Evolutionary conservation across 352 stramenopile species (phyloP).

Genomic region (Phytophthora colocasiae): DNA sequence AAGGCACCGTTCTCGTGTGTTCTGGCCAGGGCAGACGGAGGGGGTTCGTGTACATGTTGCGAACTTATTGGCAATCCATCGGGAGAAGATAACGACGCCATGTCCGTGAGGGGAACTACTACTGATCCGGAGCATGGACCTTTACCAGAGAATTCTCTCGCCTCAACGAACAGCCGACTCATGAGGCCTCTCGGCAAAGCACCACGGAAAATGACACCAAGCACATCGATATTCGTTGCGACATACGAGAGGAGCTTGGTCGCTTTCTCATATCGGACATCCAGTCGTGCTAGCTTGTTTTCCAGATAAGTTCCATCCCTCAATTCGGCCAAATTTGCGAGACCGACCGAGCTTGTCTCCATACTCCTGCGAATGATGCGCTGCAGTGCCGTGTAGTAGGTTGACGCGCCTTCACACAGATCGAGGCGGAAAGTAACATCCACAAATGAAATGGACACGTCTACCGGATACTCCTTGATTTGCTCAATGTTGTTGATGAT

Average conservation of each 20-base stretch:
- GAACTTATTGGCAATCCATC: conserved; percentile 22
- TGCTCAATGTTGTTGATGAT: conserved; percentile 61
- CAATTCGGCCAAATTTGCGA: conserved; percentile 63
- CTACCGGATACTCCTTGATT: conserved; percentile 73
- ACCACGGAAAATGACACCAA: conserved; percentile 66
- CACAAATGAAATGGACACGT: conserved; percentile 71
- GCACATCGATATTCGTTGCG: conserved; percentile 67
- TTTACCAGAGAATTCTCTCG: conserved; percentile 67
- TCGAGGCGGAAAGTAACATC: conserved; percentile 75
- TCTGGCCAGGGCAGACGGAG: conserved; percentile 22
- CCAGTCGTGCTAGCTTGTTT: conserved; percentile 57
- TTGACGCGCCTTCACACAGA: conserved; percentile 58
- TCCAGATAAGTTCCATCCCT: conserved; percentile 66
- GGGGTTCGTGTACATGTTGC: conserved; percentile 2
- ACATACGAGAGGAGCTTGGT: conserved; percentile 62
- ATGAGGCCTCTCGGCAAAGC: conserved; percentile 59
- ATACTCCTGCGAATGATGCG: conserved; percentile 75
- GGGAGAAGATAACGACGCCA: conserved; percentile 35
- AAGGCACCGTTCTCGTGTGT: conserved; percentile 68
- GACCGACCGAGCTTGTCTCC: conserved; percentile 62
- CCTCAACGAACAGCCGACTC: conserved; percentile 64
- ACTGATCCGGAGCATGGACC: conserved; percentile 65
- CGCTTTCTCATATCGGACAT: conserved; percentile 63
- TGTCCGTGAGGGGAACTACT: conserved; percentile 64
- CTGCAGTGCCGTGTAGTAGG: conserved; percentile 67